phyloP scores from a whole-genome alignment of 1,139 yeast genomes.

The Protomyces pachydermus region DNA sequence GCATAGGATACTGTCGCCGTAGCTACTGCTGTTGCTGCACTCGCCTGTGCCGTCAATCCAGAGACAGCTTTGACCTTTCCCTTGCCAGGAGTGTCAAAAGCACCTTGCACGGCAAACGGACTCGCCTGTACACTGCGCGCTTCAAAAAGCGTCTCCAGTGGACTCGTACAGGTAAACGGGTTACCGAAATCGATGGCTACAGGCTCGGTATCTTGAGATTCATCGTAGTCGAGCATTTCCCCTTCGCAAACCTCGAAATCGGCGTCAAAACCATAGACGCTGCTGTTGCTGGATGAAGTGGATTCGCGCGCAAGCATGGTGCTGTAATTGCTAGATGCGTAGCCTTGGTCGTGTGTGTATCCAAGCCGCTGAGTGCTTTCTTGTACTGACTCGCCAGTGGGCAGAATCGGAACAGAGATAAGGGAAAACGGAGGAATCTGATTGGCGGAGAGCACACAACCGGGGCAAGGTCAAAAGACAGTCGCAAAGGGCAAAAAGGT shows the following conservation, averaged over 20 bases:
- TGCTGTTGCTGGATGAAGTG: neutral
- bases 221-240: neutral
- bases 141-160: neutral
- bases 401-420: too few species aligned
- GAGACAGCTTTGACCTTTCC: slow-evolving; percentile 8
- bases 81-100: neutral
- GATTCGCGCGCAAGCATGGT: neutral
- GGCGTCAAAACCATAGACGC: neutral
- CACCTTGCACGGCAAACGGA: neutral
- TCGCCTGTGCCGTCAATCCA: neutral
- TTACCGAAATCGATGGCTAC: neutral
- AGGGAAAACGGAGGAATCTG: too few species aligned
- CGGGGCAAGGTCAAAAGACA: too few species aligned
- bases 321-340: neutral
- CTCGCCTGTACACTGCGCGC: neutral
- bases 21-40: neutral
- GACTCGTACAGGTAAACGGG: neutral
- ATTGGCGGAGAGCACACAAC: too few species aligned
- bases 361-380: too few species aligned
- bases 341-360: neutral
- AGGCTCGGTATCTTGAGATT: neutral
- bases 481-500: too few species aligned
- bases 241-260: neutral
- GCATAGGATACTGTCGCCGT: neutral
- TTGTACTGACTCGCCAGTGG: too few species aligned